Conservation (phyloP, 1,284 basidiomycete genomes). For the Leccinum fuscescens region DNA sequence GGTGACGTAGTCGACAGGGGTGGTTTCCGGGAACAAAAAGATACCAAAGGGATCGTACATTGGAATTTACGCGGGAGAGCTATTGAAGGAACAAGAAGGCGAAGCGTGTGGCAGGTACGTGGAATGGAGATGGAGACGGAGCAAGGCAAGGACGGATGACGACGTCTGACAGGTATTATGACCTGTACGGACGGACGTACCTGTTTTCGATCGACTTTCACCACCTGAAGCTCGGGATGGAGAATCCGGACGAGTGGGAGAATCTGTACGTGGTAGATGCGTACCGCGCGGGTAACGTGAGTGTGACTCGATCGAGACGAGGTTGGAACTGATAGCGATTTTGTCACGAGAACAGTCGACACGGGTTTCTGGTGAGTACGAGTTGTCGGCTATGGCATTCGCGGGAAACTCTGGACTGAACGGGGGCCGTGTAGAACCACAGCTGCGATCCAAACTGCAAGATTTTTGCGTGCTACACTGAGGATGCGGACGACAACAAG, state of each 20-base stretch:
- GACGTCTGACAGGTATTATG: constrained; percentile 58
- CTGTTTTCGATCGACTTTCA: constrained; percentile 82
- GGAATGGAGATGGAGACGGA: background rate
- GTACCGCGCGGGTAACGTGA: constrained; percentile 83
- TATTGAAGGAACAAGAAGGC: constrained; percentile 66
- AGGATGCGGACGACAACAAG: constrained; percentile 59
- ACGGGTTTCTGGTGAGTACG: constrained; percentile 54
- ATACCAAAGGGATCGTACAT: constrained; percentile 74
- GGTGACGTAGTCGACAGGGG: constrained; percentile 44
- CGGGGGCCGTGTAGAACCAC: constrained; percentile 61
- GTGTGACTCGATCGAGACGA: constrained; percentile 26
- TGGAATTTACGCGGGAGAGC: constrained; percentile 84
- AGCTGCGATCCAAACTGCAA: constrained; percentile 85
- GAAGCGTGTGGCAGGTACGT: constrained; percentile 68
- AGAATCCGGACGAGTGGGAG: constrained; percentile 37
- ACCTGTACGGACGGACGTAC: constrained; percentile 78
- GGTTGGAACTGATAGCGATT: constrained; percentile 11
- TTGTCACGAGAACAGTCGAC: constrained; percentile 53
- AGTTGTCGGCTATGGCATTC: constrained; percentile 2
- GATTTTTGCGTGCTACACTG: constrained; percentile 70
- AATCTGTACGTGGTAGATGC: constrained; percentile 70
- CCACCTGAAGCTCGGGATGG: constrained; percentile 47
- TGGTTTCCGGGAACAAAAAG: constrained; percentile 60
- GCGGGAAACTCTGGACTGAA: background rate
- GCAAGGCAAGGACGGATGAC: background rate